Base-by-base conservation (phyloP, 345 rosid species). In the Citrus maxima region DNA sequence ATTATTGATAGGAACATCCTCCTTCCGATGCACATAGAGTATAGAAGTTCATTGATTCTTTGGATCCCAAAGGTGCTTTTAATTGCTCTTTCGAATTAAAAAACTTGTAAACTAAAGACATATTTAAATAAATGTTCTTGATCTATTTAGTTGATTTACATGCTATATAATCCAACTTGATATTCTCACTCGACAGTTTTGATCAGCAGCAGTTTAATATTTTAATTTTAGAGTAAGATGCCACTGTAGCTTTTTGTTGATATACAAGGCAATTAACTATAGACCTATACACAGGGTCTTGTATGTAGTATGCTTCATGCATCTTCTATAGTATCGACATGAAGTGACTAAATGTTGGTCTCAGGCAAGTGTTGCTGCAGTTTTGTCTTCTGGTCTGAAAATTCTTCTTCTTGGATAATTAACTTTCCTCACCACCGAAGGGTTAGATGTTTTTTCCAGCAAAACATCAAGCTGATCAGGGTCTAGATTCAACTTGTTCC, bases 401-500 rank as follows among this genome's bases (percentile, higher is more conserved):
- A 83, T 74, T 80, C 85, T 88, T 80, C 85, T 88, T 70, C 89
- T 93, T 35, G 82, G 67, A 58, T 85, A 62, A 60, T 25, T 25
- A 27, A 68, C 63, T 82, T 76, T 83, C 80, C 76, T 82, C 4
- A 81, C 73, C 8, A 54, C 59, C 19, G 68, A 51, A 67, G 28
- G 67, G 66, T 74, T 80, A 30, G 89, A 74, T 46, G 82, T 72
- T 73, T 87, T 76, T 73, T 87, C 88, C 72, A 88, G 82, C 78
- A 80, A 62, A 70, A 83, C 75, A 68, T 92, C 94, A 65, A 96
- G 77, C 81, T 86, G 88, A 35, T 68, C 73, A 9, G 97, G 86
- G 79, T 91, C 94, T 66, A 96, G 74, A 35, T 91, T 88, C 62
- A 96, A 80, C 63, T 83, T 84, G 60, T 75, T 78, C 63, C 82